A percentile compares a stretch with the other conserved stretches of the same genome.
Conservation (phyloP, 163 green algal species). For the Prototheca wickerhamii region DNA sequence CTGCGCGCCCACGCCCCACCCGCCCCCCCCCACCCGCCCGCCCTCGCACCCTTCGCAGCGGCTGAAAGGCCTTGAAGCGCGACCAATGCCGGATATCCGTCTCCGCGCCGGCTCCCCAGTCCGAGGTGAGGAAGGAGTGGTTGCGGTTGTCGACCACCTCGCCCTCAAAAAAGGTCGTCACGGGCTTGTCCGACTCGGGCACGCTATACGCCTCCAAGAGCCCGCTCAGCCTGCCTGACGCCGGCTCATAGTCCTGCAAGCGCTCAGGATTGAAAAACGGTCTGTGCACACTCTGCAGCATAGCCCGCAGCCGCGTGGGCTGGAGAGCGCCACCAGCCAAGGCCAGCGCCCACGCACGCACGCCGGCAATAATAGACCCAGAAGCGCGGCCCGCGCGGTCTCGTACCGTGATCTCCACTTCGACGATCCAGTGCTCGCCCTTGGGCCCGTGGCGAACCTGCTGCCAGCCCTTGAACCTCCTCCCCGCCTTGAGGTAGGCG, state of each 20-base stretch:
- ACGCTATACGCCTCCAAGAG: conserved; percentile 56
- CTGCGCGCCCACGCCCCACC: background rate
- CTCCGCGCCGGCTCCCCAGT: conserved; percentile 50
- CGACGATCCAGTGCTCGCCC: conserved; percentile 18
- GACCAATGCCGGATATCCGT: conserved; percentile 67
- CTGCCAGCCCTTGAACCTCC: conserved; percentile 22
- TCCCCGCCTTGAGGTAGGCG: conserved; percentile 20
- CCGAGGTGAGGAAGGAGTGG: conserved; percentile 65
- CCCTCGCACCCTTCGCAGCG: conserved; percentile 24
- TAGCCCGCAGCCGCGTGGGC: no score
- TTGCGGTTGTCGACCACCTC: conserved; percentile 81
- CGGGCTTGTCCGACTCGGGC: conserved; percentile 31
- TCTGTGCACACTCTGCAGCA: no score
- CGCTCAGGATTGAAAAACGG: background rate
- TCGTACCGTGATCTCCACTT: conserved; percentile 7
- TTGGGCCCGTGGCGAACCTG: conserved; percentile 15
- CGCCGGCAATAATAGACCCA: no score
- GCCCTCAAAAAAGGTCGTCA: conserved; percentile 61
- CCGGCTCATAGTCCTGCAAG: conserved; percentile 23
- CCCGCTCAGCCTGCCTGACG: conserved; percentile 46
- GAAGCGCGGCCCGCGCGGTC: background rate
- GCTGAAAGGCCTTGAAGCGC: conserved; percentile 47
- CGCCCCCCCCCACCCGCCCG: background rate
- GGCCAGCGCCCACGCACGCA: no score
- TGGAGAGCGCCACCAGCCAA: no score